Conservation (phyloP, 108 stramenopile species). For the Nitzschia sp. region DNA sequence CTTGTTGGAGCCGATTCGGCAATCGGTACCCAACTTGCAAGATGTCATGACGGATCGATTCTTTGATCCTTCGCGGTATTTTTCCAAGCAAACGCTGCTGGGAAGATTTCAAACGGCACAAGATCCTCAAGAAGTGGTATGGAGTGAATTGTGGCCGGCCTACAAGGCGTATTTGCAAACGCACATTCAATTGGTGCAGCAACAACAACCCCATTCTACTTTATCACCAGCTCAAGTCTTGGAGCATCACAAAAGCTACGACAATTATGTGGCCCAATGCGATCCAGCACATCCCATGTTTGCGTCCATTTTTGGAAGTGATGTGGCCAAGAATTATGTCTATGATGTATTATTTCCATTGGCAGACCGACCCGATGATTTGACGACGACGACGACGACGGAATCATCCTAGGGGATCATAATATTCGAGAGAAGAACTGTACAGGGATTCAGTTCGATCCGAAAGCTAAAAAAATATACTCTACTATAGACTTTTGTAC, state of each 20-base stretch:
- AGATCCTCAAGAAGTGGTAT: slow-evolving; percentile 36
- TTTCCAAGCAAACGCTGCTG: slow-evolving; percentile 87
- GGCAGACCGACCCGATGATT: slow-evolving; percentile 2
- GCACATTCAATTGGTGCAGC: slow-evolving; percentile 26
- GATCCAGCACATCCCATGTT: slow-evolving; percentile 77
- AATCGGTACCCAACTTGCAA: slow-evolving; percentile 73
- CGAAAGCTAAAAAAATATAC: too few species aligned
- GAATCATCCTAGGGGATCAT: not conserved
- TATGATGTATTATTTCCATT: slow-evolving; percentile 61
- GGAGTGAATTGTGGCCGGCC: slow-evolving; percentile 77
- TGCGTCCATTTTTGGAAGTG: slow-evolving; percentile 52
- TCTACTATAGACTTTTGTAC: too few species aligned
- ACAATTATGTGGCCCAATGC: slow-evolving; percentile 53
- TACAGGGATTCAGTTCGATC: too few species aligned
- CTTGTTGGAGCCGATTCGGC: slow-evolving; percentile 66
- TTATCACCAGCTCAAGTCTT: not conserved
- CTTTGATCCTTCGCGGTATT: slow-evolving; percentile 88
- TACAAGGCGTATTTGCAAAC: slow-evolving; percentile 74
- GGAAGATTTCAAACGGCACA: slow-evolving; percentile 69
- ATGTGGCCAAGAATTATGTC: slow-evolving; percentile 47
- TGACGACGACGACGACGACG: not conserved
- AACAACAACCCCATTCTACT: not conserved
- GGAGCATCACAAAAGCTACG: slow-evolving; percentile 5
- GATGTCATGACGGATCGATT: slow-evolving; percentile 82
- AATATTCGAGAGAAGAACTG: not conserved